Percentiles rank a stretch among this genome's conserved stretches.
phyloP scores from a whole-genome alignment of 306 rosid species.

The Prunus padus region DNA sequence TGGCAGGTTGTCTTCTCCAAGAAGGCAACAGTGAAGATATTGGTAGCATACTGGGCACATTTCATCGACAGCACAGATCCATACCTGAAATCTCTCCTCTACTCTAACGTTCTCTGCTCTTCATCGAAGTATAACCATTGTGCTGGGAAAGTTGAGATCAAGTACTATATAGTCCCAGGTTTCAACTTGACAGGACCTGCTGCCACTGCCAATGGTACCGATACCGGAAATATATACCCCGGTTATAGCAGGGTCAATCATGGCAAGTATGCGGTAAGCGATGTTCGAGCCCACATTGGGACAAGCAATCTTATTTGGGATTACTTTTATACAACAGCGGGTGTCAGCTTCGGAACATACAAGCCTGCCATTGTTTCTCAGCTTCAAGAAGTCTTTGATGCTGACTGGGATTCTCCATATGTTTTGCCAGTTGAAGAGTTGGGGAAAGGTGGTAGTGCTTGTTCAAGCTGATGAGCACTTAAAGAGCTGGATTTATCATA shows the following conservation, averaged over 20 bases:
- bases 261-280: slow-evolving; percentile 82
- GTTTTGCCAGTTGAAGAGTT: slow-evolving; percentile 53
- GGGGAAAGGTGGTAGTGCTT: slow-evolving; percentile 26
- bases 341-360: slow-evolving; percentile 86
- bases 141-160: slow-evolving; percentile 83
- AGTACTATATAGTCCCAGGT: slow-evolving; percentile 78
- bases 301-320: slow-evolving; percentile 95
- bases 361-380: slow-evolving; percentile 71
- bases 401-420: slow-evolving; percentile 95
- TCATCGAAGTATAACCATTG: slow-evolving; percentile 73
- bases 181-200: slow-evolving; percentile 86
- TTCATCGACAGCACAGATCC: slow-evolving; percentile 59
- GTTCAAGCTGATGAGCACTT: slow-evolving; percentile 34
- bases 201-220: slow-evolving; percentile 28
- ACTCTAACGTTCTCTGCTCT: slow-evolving; percentile 75
- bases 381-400: slow-evolving; percentile 63
- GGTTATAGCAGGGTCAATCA: slow-evolving; percentile 78
- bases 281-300: slow-evolving; percentile 76
- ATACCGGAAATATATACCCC: slow-evolving; percentile 70
- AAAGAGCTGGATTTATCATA: neutral
- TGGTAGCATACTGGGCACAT: slow-evolving; percentile 90
- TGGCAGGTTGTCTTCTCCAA: slow-evolving; percentile 69
- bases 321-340: slow-evolving; percentile 80
- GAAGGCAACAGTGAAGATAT: slow-evolving; percentile 71
- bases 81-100: slow-evolving; percentile 73